These are phyloP conservation scores for Eudorina sp. DNA, from an alignment of 139 green algal genomes.

Conservation along the genomic window DNA sequence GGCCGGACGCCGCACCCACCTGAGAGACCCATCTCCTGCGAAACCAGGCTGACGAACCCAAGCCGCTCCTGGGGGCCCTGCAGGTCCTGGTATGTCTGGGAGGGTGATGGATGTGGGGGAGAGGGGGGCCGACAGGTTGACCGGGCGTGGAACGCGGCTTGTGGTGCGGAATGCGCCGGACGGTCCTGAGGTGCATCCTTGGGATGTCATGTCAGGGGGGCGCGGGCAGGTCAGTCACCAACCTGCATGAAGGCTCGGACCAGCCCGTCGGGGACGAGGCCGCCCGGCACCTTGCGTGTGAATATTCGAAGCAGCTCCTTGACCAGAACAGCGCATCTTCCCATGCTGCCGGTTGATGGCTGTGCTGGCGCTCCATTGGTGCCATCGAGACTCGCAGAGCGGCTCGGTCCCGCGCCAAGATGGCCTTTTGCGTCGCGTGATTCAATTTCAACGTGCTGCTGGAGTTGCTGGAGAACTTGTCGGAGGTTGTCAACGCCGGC, in stretches of 20 bases:
- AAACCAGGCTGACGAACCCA: background rate
- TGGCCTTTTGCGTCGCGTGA: background rate
- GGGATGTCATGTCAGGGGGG: background rate
- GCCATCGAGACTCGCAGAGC: background rate
- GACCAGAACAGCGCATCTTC: background rate
- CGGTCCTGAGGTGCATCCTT: background rate
- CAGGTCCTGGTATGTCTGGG: slow-evolving; percentile 4
- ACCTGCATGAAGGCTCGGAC: slow-evolving; percentile 30
- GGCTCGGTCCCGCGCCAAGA: too few relatives aligned
- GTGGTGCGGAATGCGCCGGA: background rate
- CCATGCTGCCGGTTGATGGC: background rate
- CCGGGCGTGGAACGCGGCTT: background rate
- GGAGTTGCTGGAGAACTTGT: background rate
- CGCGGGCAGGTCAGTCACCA: background rate
- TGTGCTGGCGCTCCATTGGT: background rate
- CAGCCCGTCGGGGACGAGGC: background rate
- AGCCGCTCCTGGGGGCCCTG: background rate
- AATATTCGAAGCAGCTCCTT: slow-evolving; percentile 46
- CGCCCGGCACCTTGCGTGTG: background rate
- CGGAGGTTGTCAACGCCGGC: background rate
- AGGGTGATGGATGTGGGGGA: background rate
- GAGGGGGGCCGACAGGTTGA: background rate
- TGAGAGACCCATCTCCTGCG: slow-evolving; percentile 1
- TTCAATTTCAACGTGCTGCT: background rate
- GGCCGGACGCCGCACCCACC: background rate